Base-by-base conservation (phyloP, 345 rosid species). In the Erucastrum elatum region DNA sequence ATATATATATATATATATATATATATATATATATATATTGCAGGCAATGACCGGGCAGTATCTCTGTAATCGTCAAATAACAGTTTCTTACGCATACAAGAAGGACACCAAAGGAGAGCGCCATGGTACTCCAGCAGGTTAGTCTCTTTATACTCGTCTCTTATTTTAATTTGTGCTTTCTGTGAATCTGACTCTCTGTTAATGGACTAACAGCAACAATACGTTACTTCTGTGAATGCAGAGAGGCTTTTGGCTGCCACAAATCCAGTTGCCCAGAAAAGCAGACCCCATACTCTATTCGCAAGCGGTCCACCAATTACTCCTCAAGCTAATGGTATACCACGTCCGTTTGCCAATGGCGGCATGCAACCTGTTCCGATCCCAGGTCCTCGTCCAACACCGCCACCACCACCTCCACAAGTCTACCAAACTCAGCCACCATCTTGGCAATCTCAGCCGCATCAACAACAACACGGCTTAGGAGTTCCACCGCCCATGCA, bases 31-130 rank as follows among this genome's bases (percentile, higher is more conserved):
- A 21, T 21, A 21, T 21, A 16, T 29, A 27, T 60, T 73, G 49
- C 64, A 95, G 99, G 93, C 99, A 61, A 95, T 95, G 98, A 93
- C 87, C 70, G 99, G 98, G 13, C 99, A 93, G 34, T 91, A 90
- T 84, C 97, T 95, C 1, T 90, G 98, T 85, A 95, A 95, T 77
- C 92, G 96, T 58, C 97, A 93, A 82, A 93, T 95, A 80, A 91
- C 98, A 34, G 99, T 91, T 21, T 95, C 99, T 3, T 93, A 95
- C 73, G 99, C 98, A 4, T 93, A 93, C 75, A 95, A 95, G 90
- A 94, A 94, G 85, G 99, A 95, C 83, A 90, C 99, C 8, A 95
- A 94, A 84, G 98, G 99, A 81, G 98, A 95, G 83, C 97, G 98
- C 15, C 97, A 95, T 30, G 99, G 98, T 59, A 93, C 99, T 58